phyloP scores from a whole-genome alignment of 352 stramenopile genomes.

The Sclerospora graminicola region DNA sequence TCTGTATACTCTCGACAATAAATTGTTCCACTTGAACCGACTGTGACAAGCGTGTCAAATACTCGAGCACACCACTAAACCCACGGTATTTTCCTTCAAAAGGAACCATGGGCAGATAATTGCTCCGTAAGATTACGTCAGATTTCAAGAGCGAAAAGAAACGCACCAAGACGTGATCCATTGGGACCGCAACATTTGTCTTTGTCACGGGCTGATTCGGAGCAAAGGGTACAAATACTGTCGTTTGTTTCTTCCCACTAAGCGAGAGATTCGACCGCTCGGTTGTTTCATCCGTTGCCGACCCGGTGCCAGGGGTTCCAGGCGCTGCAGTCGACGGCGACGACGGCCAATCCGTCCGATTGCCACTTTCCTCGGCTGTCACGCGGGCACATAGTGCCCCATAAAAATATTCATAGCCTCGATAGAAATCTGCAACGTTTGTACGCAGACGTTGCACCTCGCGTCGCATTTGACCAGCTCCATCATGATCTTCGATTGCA shows the following conservation, averaged over 20 bases:
- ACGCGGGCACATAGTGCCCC: conserved; percentile 46
- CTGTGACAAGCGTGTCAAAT: conserved; percentile 53
- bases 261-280: conserved; percentile 18
- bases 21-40: conserved; percentile 72
- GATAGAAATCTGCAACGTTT: conserved; percentile 65
- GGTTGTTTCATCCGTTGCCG: conserved; percentile 10
- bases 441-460: conserved; percentile 28
- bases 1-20: conserved; percentile 57
- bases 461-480: conserved; percentile 18
- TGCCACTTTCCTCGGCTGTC: conserved; percentile 22
- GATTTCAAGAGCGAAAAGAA: conserved; percentile 75
- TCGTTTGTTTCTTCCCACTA: conserved; percentile 36
- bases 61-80: conserved; percentile 67
- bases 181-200: conserved; percentile 29
- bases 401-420: conserved; percentile 65
- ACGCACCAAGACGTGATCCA: conserved; percentile 52
- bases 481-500: conserved; percentile 42
- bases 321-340: conserved; percentile 2
- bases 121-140: conserved; percentile 71
- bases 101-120: conserved; percentile 86
- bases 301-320: conserved; percentile 1
- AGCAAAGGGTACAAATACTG: conserved; percentile 32
- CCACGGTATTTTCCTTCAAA: conserved; percentile 79
- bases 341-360: conserved; percentile 3
- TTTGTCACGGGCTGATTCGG: conserved; percentile 46